These are phyloP conservation scores for Pueraria montana DNA, from an alignment of 306 rosid species.

Conservation along the genomic window DNA sequence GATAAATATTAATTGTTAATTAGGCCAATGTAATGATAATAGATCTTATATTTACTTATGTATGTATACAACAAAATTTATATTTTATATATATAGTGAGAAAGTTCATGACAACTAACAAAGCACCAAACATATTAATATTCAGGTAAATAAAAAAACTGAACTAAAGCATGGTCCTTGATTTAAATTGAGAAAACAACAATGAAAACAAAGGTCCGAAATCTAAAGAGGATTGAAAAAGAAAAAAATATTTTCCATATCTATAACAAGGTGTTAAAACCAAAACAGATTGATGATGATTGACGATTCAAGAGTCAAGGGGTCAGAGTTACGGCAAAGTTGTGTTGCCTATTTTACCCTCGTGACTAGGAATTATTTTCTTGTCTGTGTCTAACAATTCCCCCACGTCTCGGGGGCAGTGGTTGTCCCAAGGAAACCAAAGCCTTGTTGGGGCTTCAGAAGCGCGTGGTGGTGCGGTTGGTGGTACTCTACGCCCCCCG, in stretches of 20 bases:
- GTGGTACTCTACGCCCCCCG: slow-evolving; percentile 60
- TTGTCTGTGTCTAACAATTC: slow-evolving; percentile 41
- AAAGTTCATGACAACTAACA: neutral
- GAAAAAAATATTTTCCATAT: neutral
- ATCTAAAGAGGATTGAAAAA: neutral
- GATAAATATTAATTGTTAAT: too few relatives aligned
- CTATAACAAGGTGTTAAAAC: neutral
- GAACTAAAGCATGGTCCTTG: neutral
- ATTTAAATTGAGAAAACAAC: slow-evolving; percentile 1
- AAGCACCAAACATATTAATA: neutral
- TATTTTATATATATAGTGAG: neutral
- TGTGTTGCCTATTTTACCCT: slow-evolving; percentile 44
- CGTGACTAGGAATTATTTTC: neutral
- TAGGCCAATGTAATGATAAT: too few relatives aligned
- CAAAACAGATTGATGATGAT: neutral
- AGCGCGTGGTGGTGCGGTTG: slow-evolving; percentile 44
- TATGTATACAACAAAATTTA: neutral
- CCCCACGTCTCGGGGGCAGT: slow-evolving; percentile 70
- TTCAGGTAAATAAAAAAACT: neutral
- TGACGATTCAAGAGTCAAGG: neutral
- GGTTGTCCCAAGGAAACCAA: slow-evolving; percentile 61
- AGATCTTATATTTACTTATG: neutral
- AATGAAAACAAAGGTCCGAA: neutral
- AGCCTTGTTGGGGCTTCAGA: slow-evolving; percentile 61
- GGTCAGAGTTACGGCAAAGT: neutral